phyloP scores from a whole-genome alignment of 2,329 filamentous ascomycete genomes.

The Blastomyces gilchristii region DNA sequence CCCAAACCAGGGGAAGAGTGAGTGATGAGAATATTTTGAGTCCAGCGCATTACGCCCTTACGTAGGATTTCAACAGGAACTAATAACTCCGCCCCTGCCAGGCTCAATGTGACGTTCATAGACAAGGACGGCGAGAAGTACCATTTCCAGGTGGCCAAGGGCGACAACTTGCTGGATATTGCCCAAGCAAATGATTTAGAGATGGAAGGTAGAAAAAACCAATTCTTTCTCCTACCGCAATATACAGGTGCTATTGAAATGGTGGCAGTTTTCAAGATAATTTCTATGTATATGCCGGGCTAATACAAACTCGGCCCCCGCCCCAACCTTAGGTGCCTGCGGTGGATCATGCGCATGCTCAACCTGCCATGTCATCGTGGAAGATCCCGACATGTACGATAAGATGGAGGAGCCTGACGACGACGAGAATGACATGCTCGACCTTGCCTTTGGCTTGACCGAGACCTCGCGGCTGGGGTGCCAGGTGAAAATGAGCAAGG shows the following conservation, averaged over 20 bases:
- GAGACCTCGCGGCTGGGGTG: conserved; percentile 79
- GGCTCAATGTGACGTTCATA: conserved; percentile 81
- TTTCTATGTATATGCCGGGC: neutral
- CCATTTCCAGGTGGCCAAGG: conserved; percentile 69
- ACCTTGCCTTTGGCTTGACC: conserved; percentile 79
- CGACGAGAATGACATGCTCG: conserved; percentile 83
- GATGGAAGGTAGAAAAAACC: conserved; percentile 67
- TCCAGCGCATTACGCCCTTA: neutral
- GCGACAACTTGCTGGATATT: conserved; percentile 90
- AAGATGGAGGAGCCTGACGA: conserved; percentile 68
- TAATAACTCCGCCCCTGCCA: conserved; percentile 27
- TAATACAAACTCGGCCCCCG: neutral
- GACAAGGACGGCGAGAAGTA: conserved; percentile 75
- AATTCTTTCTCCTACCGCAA: neutral
- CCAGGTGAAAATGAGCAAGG: conserved; percentile 84
- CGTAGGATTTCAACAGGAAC: neutral
- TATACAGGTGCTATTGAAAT: neutral
- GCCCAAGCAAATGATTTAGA: conserved; percentile 90
- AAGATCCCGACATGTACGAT: conserved; percentile 62
- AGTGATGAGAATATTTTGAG: conserved; percentile 26
- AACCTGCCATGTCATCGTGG: conserved; percentile 82
- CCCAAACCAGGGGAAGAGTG: conserved; percentile 91
- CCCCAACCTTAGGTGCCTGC: conserved; percentile 55
- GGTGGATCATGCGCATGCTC: conserved; percentile 90
- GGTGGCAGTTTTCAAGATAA: neutral